Evolutionary conservation across 805 yeast genomes (phyloP), one percentile per base, ranked within the genome.

Genomic region (Wickerhamomyces strasburgensis): DNA sequence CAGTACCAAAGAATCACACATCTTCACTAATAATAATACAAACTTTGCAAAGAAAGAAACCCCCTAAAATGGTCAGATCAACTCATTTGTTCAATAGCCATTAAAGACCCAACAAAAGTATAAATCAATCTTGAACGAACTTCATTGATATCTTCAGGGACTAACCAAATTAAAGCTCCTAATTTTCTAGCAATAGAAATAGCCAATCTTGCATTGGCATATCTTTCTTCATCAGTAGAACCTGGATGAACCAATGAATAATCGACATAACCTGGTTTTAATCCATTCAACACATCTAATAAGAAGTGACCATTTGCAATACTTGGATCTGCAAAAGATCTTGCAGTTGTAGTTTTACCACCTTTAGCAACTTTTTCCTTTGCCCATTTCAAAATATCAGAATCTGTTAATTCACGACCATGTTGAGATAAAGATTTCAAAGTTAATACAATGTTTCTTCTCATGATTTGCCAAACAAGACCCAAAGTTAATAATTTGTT

Each of bases 91-190:
- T 64, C 62, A 31, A 84, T 62, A 8, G 89, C 68, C 98, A 93
- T 93, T 62, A 93, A 75, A 34, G 96, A 86, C 37, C 97, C 98
- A 44, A 93, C 86, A 60, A 93, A 93, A 1, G 98, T 88, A 60
- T 88, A 75, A 40, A 93, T 84, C 67, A 93, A 79, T 62, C 98
- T 79, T 31, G 95, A 75, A 64, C 98, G 84, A 30, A 93, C 97
- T 67, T 90, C 98, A 54, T 81, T 84, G 55, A 93, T 93, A 67
- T 93, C 98, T 63, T 93, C 98, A n/a, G 98, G 98, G n/a, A 93
- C 96, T 51, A 93, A 73, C 97, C 97, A 93, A 56, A 93, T 93
- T 59, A 93, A 77, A 28, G 96, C 98, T 44, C 98, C 98, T 51
- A 93, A 68, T 64, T 93, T 93, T 74, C 98, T 84, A 25, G 98